A percentile compares a stretch with the other conserved stretches of the same genome.
These are phyloP conservation scores for Paramecium pentaurelia DNA, from an alignment of 73 alveolate species.

Conservation along the genomic window DNA sequence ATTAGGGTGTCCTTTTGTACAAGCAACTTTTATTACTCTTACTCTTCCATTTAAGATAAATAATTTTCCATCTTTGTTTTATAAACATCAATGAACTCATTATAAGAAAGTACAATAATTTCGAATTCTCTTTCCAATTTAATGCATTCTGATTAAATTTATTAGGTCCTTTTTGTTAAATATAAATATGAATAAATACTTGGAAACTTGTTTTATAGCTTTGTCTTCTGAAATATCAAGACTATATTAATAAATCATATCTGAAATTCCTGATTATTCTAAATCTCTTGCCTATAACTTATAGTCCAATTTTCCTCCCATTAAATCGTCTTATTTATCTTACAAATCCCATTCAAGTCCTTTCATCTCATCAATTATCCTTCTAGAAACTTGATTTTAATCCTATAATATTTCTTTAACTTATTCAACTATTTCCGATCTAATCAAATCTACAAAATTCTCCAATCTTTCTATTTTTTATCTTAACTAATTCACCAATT, in stretches of 20 bases:
- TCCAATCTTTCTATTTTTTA: neutral
- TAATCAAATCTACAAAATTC: neutral
- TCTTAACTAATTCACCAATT: neutral
- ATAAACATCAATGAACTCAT: slow-evolving; percentile 27
- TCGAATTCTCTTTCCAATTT: neutral
- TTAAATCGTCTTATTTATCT: neutral
- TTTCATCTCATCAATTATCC: slow-evolving; percentile 18
- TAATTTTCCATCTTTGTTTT: neutral
- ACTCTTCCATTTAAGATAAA: neutral
- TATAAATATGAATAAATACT: neutral
- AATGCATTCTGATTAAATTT: neutral
- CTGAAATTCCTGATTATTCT: neutral
- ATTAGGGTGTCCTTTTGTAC: slow-evolving; percentile 14
- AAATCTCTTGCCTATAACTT: neutral
- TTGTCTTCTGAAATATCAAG: slow-evolving; percentile 8
- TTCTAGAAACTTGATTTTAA: neutral
- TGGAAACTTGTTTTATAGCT: neutral
- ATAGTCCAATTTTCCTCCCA: neutral
- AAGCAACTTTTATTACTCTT: neutral
- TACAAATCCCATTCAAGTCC: slow-evolving; percentile 26
- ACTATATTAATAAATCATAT: neutral
- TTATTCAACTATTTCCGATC: neutral
- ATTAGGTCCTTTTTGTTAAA: neutral
- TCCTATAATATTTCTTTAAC: neutral
- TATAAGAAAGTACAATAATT: neutral